Base-by-base conservation (phyloP, 805 yeast genomes). In the Candida nonsorbophila region DNA sequence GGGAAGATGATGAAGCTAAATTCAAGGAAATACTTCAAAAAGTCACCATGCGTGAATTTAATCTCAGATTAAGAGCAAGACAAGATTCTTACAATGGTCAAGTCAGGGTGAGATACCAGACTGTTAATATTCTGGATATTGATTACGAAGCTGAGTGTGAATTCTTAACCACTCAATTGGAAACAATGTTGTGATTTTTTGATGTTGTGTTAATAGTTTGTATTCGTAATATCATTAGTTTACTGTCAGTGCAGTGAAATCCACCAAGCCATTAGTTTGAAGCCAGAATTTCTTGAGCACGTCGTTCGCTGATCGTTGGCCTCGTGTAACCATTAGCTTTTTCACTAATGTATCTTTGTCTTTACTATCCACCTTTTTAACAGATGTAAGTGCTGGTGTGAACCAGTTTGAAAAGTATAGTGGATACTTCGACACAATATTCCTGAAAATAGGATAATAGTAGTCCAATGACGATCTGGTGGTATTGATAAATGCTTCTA, bases 81-180 rank as follows among this genome's bases (percentile, higher is more conserved):
- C 84, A 76, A 47, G 97, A 92, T 48, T 76, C 72, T 37, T 92
- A 84, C 55, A 82, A 87, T 45, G 95, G 87, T 29, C 74, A 71
- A 26, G 70, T 74, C 17, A 73, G 90, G 53, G 76, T 84, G 11
- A 74, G 96, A 52, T 85, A 80, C 51, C 79, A 79, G 32, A 84
- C 74, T 3, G 62, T 74, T 27, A 67, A 71, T 10, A 41, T 80
- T 16, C 64, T 65, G 29, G 64, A 64, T 22, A 45, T 84, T 29
- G 77, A 79, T 42, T 80, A 53, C 47, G 60, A 58, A 32, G 67
- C 67, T 19, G 94, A 84, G 54, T 68, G 77, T 34, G 82, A 75
- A 25, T 70, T 55, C 28, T 64, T 84, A 45, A 67, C 70, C 18
- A 64, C 62, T 32, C 53, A 57, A 22, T 55, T 76, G 45, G 69